phyloP scores from a whole-genome alignment of 2,329 filamentous ascomycete species.

The Fonsecaea monophora region DNA sequence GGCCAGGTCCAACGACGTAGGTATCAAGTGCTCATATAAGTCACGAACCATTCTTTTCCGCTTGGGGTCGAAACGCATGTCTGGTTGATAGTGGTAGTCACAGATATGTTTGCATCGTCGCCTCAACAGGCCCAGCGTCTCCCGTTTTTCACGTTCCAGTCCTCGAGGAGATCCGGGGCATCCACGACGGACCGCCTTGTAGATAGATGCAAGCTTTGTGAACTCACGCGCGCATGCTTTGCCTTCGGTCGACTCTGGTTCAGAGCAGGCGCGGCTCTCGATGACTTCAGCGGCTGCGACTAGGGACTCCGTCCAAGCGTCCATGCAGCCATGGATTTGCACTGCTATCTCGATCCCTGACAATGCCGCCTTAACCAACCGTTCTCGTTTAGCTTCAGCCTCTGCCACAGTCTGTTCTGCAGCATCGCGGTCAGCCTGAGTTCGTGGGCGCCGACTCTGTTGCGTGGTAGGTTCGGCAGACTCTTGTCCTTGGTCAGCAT shows the following conservation, averaged over 20 bases:
- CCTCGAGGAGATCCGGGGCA: neutral
- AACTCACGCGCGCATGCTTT: constrained; percentile 24
- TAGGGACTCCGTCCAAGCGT: constrained; percentile 39
- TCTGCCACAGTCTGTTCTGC: constrained; percentile 27
- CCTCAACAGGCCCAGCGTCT: constrained; percentile 8
- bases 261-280: constrained; percentile 1
- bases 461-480: constrained; percentile 14
- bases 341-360: constrained; percentile 38
- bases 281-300: constrained; percentile 28
- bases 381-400: constrained; percentile 20
- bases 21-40: constrained; percentile 36
- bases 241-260: constrained; percentile 24
- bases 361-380: constrained; percentile 22
- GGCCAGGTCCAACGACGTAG: constrained; percentile 25
- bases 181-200: constrained; percentile 6
- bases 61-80: constrained; percentile 10
- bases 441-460: constrained; percentile 21
- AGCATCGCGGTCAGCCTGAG: constrained; percentile 20
- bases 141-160: constrained; percentile 3
- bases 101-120: constrained; percentile 22
- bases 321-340: constrained; percentile 35
- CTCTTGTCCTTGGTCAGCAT: neutral
- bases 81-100: neutral
- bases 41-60: constrained; percentile 27
- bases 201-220: constrained; percentile 16